Evolutionary conservation across 176 grass and related monocot species (phyloP), one percentile per base, ranked within the genome.

Genomic region (Oryza brachyantha): DNA sequence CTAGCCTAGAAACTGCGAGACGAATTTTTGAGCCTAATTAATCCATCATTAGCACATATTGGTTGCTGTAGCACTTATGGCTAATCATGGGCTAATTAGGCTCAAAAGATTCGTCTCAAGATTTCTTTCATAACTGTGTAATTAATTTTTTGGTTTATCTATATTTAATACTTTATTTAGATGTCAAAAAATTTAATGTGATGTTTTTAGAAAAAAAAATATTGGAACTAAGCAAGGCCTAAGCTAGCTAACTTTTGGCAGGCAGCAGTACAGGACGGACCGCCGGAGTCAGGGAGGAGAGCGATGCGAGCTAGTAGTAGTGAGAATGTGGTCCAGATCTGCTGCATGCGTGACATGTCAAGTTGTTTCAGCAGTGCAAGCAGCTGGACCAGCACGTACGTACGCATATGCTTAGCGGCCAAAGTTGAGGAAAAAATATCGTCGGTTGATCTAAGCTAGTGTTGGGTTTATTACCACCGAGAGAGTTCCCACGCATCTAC

Each of bases 201-300:
- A n/a, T n/a, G n/a, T n/a, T n/a, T n/a, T n/a, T n/a, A n/a, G n/a
- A n/a, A n/a, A n/a, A n/a, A n/a, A n/a, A n/a, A n/a, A n/a, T n/a
- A n/a, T n/a, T n/a, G n/a, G n/a, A n/a, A n/a, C n/a, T n/a, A n/a
- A n/a, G n/a, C n/a, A n/a, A n/a, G n/a, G n/a, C n/a, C n/a, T n/a
- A n/a, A 52, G 46, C 46, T 52, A 52, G 46, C 72, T 17, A 75
- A 40, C 54, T 75, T 76, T 75, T 57, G 25, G 35, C 54, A 40
- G 21, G 46, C 29, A 55, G 35, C 72, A 74, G 46, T 29, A 38
- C 50, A 55, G 17, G 46, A 14, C 46, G 46, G 46, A 50, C 46
- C 46, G 17, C 13, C 5, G 46, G 46, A 50, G 46, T 50, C 50
- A 55, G 50, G 41, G 50, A 22, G 50, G 50, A 8, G 50, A 10